Evolutionary conservation across 2,329 filamentous ascomycete species (phyloP).

Genomic region (Neofusicoccum kwambonambiense): DNA sequence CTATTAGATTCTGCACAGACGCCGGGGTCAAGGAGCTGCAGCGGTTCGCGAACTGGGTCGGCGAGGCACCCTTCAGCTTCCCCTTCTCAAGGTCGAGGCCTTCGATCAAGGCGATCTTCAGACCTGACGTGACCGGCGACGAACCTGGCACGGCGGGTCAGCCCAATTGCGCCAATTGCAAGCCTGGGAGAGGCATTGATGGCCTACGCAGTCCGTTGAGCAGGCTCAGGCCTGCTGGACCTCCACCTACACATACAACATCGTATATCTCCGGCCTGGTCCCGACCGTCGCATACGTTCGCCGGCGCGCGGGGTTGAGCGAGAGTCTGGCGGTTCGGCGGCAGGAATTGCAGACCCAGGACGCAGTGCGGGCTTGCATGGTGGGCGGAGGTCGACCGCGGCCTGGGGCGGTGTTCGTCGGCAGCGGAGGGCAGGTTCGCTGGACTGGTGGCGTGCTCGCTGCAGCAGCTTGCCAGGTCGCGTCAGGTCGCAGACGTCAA

Average conservation of each 20-base stretch:
- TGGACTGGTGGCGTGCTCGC: not conserved
- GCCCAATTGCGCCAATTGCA: not conserved
- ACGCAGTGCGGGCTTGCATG: constrained; percentile 3
- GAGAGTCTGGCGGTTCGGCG: not conserved
- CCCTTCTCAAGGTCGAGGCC: constrained; percentile 76
- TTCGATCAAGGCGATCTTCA: constrained; percentile 87
- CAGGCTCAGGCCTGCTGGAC: constrained; percentile 79
- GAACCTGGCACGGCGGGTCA: constrained; percentile 57
- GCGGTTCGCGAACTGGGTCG: constrained; percentile 80
- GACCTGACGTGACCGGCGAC: constrained; percentile 69
- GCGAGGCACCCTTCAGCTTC: constrained; percentile 58
- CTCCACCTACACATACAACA: constrained; percentile 87
- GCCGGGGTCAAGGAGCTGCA: constrained; percentile 92
- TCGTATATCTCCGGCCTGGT: constrained; percentile 74
- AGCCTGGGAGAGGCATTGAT: constrained; percentile 1
- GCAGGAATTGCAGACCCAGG: constrained; percentile 16
- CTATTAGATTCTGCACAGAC: constrained; percentile 76
- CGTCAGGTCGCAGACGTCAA: not conserved
- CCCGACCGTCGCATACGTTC: constrained; percentile 27
- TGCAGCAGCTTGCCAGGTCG: not conserved
- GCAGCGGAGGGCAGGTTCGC: not conserved
- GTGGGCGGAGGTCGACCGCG: not conserved
- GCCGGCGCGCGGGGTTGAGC: constrained; percentile 1
- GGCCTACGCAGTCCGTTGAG: constrained; percentile 40
- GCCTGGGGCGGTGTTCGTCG: not conserved